These are phyloP conservation scores for Ustilago shanxiensis DNA, from an alignment of 1,284 basidiomycete species.

Conservation along the genomic window DNA sequence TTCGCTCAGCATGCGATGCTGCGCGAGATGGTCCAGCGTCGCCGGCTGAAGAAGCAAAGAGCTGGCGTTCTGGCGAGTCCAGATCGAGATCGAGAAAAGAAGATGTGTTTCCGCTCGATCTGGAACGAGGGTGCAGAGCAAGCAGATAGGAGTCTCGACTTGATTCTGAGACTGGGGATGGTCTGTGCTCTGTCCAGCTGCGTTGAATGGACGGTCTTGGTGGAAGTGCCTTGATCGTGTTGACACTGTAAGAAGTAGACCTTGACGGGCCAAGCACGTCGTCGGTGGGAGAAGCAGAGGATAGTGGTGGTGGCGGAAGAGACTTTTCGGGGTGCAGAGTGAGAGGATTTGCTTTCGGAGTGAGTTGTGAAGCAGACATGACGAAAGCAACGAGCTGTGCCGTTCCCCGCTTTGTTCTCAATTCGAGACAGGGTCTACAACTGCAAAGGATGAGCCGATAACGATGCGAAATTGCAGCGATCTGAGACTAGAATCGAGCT, in stretches of 20 bases:
- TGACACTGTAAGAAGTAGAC: slow-evolving; percentile 5
- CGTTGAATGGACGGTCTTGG: slow-evolving; percentile 21
- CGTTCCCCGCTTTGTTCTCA: background rate
- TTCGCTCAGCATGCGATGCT: slow-evolving; percentile 3
- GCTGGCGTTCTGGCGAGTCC: slow-evolving; percentile 9
- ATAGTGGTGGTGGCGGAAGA: slow-evolving; percentile 27
- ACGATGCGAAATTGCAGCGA: background rate
- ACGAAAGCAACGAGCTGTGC: background rate
- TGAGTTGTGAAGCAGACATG: slow-evolving; percentile 46
- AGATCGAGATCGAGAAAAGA: slow-evolving; percentile 18
- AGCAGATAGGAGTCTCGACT: background rate
- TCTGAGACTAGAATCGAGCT: background rate
- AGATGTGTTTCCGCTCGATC: slow-evolving; percentile 13
- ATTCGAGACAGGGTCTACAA: too few species aligned
- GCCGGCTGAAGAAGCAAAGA: slow-evolving; percentile 2
- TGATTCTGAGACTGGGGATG: background rate
- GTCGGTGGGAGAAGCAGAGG: slow-evolving; percentile 7
- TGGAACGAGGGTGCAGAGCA: slow-evolving; percentile 8
- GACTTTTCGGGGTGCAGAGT: slow-evolving; percentile 35
- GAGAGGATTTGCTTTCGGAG: slow-evolving; percentile 29
- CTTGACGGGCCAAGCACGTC: slow-evolving; percentile 1
- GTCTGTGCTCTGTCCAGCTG: slow-evolving; percentile 19
- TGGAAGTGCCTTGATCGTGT: slow-evolving; percentile 35
- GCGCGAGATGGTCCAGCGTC: background rate
- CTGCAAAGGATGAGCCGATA: slow-evolving; percentile 1